Base-by-base conservation (phyloP, 1,284 basidiomycete species). In the Tilletiopsis washingtonensis region DNA sequence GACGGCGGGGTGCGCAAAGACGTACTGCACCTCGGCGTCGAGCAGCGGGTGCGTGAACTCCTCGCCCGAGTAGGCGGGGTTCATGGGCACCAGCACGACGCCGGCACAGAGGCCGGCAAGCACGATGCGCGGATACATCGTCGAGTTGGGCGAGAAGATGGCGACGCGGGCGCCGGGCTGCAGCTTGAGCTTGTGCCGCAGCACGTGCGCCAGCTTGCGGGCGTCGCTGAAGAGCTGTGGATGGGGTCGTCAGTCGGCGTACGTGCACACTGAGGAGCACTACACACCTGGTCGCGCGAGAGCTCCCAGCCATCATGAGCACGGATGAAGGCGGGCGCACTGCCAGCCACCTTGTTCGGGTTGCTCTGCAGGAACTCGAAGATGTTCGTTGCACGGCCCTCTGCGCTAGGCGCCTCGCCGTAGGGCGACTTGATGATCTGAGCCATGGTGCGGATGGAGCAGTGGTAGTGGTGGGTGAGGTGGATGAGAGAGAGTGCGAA, bases 121-220 rank as follows among this genome's bases (percentile, higher is more conserved):
- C 3, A 67, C 54, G 25, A 51, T 39, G 36, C 48, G 36, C 14
- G 65, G 63, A 34, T 69, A 71, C 2, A 55, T 50, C 17, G 61
- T 66, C 43, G 56, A 62, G 54, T 71, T 71, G 38, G 65, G 67
- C n/a, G 61, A 62, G 21, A 71, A 54, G 43, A 71, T 56, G 27
- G 55, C 69, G 25, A 71, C 47, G 24, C 67, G 54, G 9, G 58
- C 51, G 19, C 66, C 65, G 1, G 53, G 44, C 34, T 59, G 6
- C 9, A 71, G 47, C 11, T 56, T 57, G 7, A 70, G 57, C 40
- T 47, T 61, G 53, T 70, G 49, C 1, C 57, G 57, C 37, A 70
- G 38, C 17, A 59, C 56, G 17, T 59, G 41, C 3, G 69, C 65
- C 7, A 67, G 51, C 40, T 54, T 40, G 24, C 54, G 52, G 4